A percentile compares a stretch with the other conserved stretches of the same genome.
Evolutionary conservation across 768 basidiomycete genomes (phyloP).

Genomic region (Pleurotus pulmonarius): DNA sequence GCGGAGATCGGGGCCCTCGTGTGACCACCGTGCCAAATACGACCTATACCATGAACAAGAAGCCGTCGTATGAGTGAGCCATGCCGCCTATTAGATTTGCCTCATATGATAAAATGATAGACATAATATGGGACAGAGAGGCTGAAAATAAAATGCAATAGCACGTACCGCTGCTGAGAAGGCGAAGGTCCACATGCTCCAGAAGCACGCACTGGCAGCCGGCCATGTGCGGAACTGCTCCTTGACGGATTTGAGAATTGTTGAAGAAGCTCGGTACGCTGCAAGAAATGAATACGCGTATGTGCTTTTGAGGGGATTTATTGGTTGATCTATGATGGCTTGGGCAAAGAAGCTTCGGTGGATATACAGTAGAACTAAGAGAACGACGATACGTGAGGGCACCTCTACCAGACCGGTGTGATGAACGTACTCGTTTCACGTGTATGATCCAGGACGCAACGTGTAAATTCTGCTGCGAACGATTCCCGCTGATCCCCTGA

Average conservation of each 20-base stretch:
- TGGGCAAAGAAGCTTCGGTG: slow-evolving; percentile 70
- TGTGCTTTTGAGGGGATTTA: slow-evolving; percentile 60
- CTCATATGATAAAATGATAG: not conserved
- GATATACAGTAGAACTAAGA: slow-evolving; percentile 54
- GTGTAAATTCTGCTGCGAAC: slow-evolving; percentile 36
- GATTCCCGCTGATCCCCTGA: slow-evolving; percentile 16
- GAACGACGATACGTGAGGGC: not conserved
- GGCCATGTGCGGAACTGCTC: slow-evolving; percentile 47
- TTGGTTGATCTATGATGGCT: slow-evolving; percentile 64
- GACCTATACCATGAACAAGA: slow-evolving; percentile 35
- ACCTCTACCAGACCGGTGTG: not conserved
- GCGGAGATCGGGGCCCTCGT: slow-evolving; percentile 62
- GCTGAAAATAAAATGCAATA: not conserved
- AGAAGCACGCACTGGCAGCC: slow-evolving; percentile 48
- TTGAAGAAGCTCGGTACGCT: slow-evolving; percentile 53
- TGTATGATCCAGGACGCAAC: slow-evolving; percentile 46
- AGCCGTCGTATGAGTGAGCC: not conserved
- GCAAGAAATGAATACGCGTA: slow-evolving; percentile 67
- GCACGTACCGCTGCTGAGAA: slow-evolving; percentile 49
- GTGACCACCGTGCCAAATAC: slow-evolving; percentile 81
- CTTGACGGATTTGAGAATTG: slow-evolving; percentile 47
- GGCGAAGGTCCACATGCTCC: slow-evolving; percentile 61
- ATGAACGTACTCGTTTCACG: slow-evolving; percentile 38
- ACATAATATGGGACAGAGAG: not conserved
- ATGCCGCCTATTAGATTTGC: not conserved